Conservation (phyloP, 2,329 filamentous ascomycete species). For the Madurella mycetomatis region DNA sequence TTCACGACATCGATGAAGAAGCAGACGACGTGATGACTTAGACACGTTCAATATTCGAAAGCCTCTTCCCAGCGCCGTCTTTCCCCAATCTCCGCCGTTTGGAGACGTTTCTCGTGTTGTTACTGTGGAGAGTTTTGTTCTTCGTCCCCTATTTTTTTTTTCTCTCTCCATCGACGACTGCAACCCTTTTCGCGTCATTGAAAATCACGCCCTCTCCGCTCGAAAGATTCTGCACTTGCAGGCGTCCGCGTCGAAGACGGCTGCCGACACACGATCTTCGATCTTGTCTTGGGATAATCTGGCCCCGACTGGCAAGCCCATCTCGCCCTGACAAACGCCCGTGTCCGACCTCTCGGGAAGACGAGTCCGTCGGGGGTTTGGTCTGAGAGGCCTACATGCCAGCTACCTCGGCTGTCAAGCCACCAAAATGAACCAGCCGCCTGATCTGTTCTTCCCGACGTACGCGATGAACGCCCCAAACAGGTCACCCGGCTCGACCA, state of each 20-base stretch:
- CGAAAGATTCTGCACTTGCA: slow-evolving; percentile 22
- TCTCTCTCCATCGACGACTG: slow-evolving; percentile 14
- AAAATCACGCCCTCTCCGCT: slow-evolving; percentile 27
- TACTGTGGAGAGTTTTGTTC: slow-evolving; percentile 19
- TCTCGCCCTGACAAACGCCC: neutral
- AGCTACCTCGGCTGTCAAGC: slow-evolving; percentile 15
- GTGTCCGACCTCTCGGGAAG: neutral
- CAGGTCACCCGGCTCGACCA: slow-evolving; percentile 26
- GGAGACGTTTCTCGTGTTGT: slow-evolving; percentile 5
- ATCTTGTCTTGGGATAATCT: neutral
- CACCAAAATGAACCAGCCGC: slow-evolving; percentile 26
- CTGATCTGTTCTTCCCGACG: slow-evolving; percentile 21
- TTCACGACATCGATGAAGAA: slow-evolving; percentile 18
- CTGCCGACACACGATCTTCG: neutral
- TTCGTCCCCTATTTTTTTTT: slow-evolving; percentile 8
- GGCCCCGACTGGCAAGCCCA: neutral
- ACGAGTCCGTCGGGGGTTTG: slow-evolving; percentile 1
- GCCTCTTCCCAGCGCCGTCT: slow-evolving; percentile 6
- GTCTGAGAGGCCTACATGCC: slow-evolving; percentile 16
- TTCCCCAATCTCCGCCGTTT: slow-evolving; percentile 13
- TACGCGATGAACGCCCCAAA: slow-evolving; percentile 25
- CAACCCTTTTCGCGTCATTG: slow-evolving; percentile 19
- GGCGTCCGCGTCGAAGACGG: slow-evolving; percentile 3
- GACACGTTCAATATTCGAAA: slow-evolving; percentile 8
- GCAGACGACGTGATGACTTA: slow-evolving; percentile 21